These are phyloP conservation scores for Fusarium caatingaense DNA, from an alignment of 2,329 filamentous ascomycete genomes.

Conservation along the genomic window DNA sequence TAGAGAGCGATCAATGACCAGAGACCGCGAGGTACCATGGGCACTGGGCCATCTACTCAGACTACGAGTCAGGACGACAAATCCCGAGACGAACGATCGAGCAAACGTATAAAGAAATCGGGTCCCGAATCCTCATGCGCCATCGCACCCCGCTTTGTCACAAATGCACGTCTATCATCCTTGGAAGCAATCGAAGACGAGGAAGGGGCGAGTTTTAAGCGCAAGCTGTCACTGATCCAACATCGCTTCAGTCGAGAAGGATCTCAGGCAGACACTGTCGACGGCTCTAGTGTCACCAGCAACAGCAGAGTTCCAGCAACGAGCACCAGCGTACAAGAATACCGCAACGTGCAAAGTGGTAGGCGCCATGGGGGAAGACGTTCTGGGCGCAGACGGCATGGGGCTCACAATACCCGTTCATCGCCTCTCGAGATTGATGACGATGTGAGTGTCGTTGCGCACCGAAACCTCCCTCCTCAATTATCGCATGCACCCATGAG, in stretches of 20 bases:
- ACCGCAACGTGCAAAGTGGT: constrained; percentile 32
- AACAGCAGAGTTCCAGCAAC: constrained; percentile 22
- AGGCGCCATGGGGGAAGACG: constrained; percentile 1
- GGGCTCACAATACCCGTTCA: not conserved
- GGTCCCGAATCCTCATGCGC: not conserved
- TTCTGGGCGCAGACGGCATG: constrained; percentile 19
- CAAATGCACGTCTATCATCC: not conserved
- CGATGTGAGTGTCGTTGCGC: constrained; percentile 22
- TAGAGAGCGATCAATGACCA: constrained; percentile 44
- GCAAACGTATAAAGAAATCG: constrained; percentile 42
- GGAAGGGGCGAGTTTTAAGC: not conserved
- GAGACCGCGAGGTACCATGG: constrained; percentile 41
- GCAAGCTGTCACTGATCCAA: constrained; percentile 7
- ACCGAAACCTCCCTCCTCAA: constrained; percentile 31
- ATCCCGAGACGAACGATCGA: constrained; percentile 22
- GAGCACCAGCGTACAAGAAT: constrained; percentile 33
- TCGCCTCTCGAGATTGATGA: constrained; percentile 21
- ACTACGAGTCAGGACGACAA: not conserved
- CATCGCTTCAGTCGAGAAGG: constrained; percentile 35
- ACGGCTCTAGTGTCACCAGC: constrained; percentile 32
- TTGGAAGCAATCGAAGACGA: constrained; percentile 33
- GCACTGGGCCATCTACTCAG: not conserved
- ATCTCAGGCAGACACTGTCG: constrained; percentile 35
- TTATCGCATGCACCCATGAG: constrained; percentile 21
- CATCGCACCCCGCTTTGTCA: constrained; percentile 8